These are phyloP conservation scores for Gentiana dahurica DNA, from an alignment of 257 asterid genomes.

Conservation along the genomic window DNA sequence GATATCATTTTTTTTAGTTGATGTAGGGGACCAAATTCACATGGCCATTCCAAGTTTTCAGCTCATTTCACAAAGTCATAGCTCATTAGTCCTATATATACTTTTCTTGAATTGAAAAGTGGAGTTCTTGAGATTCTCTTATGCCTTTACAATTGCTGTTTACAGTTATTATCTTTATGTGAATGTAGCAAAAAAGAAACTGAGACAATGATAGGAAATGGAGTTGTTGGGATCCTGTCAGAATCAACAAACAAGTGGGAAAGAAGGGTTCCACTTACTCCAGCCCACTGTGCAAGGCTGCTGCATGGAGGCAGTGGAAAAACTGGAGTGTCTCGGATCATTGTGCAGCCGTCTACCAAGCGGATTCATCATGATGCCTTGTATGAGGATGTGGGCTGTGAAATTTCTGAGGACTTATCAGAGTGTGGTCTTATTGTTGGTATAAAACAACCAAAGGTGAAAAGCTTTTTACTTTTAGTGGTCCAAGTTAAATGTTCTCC, in stretches of 20 bases:
- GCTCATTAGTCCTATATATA: no score
- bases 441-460: constrained; percentile 85
- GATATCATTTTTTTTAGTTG: no score
- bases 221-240: constrained; percentile 81
- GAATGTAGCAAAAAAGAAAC: constrained; percentile 5
- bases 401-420: constrained; percentile 77
- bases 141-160: no score
- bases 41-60: no score
- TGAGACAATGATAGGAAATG: constrained; percentile 66
- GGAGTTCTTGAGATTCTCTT: no score
- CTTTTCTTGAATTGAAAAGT: no score
- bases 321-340: constrained; percentile 74
- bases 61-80: no score
- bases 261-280: constrained; percentile 86
- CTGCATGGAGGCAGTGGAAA: constrained; percentile 65
- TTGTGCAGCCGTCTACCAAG: constrained; percentile 89
- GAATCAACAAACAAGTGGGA: constrained; percentile 99
- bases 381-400: constrained; percentile 95
- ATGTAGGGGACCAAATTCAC: no score
- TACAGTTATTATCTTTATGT: no score
- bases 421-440: constrained; percentile 90
- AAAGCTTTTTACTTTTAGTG: neutral
- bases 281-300: constrained; percentile 83
- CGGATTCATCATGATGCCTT: constrained; percentile 86
- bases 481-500: neutral